Evolutionary conservation across 768 basidiomycete genomes (phyloP).

Genomic region (Suillus americanus): DNA sequence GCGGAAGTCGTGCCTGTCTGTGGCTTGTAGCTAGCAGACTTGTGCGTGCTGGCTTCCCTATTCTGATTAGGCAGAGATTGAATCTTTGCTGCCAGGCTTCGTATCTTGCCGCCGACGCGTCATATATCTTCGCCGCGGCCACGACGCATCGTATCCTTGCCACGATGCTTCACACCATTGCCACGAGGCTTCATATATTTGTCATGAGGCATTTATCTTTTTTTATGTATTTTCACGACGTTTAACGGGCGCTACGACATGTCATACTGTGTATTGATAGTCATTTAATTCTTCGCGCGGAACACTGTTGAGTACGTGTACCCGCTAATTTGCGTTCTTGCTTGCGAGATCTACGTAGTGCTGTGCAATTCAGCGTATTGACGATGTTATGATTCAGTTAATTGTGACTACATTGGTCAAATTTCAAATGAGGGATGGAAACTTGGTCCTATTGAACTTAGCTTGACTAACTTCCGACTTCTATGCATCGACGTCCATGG

Average conservation of each 20-base stretch:
- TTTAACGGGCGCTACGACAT: constrained; percentile 7
- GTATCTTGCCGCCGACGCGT: neutral
- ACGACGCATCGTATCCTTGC: neutral
- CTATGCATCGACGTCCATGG: neutral
- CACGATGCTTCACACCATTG: neutral
- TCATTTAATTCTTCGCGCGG: constrained; percentile 6
- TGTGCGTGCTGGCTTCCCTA: neutral
- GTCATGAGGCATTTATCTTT: constrained; percentile 2
- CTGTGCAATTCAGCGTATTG: neutral
- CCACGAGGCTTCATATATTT: neutral
- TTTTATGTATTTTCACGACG: constrained; percentile 6
- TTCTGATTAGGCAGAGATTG: constrained; percentile 1
- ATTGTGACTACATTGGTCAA: neutral
- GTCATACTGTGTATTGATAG: constrained; percentile 33
- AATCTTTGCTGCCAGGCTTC: neutral
- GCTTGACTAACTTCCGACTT: neutral
- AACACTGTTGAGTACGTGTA: neutral
- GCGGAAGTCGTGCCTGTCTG: constrained; percentile 27
- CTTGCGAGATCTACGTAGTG: constrained; percentile 5
- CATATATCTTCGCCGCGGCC: neutral
- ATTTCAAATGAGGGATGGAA: neutral
- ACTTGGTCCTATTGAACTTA: neutral
- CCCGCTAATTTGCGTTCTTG: constrained; percentile 2
- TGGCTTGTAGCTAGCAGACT: constrained; percentile 19
- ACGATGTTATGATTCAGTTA: neutral